A percentile compares a stretch with the other conserved stretches of the same genome.
Conservation (phyloP, 176 grass and related monocot genomes). For the Paspalum notatum region DNA sequence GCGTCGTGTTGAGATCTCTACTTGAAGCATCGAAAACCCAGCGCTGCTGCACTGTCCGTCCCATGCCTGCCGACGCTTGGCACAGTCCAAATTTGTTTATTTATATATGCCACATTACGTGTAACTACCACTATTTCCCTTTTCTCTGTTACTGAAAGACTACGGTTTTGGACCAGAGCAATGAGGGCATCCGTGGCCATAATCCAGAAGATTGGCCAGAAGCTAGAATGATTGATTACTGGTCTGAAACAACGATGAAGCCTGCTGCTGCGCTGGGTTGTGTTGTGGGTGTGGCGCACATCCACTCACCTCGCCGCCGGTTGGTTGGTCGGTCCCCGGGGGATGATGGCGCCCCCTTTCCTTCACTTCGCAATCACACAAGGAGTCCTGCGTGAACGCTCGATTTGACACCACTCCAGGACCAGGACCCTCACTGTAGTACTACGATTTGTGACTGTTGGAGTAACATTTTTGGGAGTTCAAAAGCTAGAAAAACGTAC, state of each 20-base stretch:
- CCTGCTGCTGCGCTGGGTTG: neutral
- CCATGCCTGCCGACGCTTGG: slow-evolving; percentile 22
- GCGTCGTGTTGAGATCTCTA: neutral
- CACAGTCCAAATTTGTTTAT: neutral
- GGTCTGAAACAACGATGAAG: neutral
- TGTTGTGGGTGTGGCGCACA: no score
- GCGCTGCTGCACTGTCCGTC: neutral
- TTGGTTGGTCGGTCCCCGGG: neutral
- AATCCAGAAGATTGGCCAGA: neutral
- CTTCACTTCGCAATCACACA: neutral
- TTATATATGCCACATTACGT: neutral
- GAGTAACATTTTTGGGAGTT: neutral
- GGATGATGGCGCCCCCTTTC: neutral
- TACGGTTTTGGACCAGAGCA: neutral
- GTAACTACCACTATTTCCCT: neutral
- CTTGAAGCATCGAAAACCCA: neutral
- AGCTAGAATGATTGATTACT: slow-evolving; percentile 13
- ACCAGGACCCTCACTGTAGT: no score
- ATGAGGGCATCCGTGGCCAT: neutral
- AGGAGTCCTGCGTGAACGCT: neutral
- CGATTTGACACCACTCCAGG: neutral
- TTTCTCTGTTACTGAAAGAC: neutral
- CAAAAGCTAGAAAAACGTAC: neutral
- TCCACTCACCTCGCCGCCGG: neutral
- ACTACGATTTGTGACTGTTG: no score